Evolutionary conservation across 495 filamentous ascomycete species (phyloP).

Genomic region (Neurospora sp.): DNA sequence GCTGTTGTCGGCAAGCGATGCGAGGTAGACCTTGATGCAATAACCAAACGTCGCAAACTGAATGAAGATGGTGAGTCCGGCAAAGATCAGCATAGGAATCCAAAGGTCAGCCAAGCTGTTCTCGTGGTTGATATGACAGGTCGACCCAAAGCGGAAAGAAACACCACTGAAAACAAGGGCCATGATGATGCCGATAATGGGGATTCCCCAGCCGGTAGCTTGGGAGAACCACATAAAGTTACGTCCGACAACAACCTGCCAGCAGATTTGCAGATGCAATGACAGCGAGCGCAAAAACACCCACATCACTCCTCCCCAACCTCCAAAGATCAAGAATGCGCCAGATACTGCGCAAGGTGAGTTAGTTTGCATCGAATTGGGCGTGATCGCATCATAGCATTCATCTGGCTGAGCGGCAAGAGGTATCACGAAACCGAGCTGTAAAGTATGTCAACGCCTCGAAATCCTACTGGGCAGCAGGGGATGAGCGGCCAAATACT

Average conservation of each 20-base stretch:
- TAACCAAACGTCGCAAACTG: conserved; percentile 81
- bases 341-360: conserved; percentile 81
- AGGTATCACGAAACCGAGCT: conserved; percentile 84
- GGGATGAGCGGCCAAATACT: not conserved
- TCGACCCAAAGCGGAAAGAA: conserved; percentile 82
- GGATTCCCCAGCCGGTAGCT: conserved; percentile 71
- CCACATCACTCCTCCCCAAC: conserved; percentile 76
- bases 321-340: conserved; percentile 72
- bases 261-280: conserved; percentile 94
- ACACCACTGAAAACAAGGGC: conserved; percentile 81
- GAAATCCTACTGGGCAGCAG: conserved; percentile 14
- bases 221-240: conserved; percentile 88
- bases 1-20: conserved; percentile 64
- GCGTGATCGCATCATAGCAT: conserved; percentile 85
- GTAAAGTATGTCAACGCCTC: not conserved
- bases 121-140: conserved; percentile 86
- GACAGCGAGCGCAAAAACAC: conserved; percentile 84
- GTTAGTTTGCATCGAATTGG: conserved; percentile 80
- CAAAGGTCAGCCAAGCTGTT: conserved; percentile 77
- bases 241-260: conserved; percentile 80
- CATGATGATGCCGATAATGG: conserved; percentile 57
- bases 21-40: conserved; percentile 89
- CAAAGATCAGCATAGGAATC: conserved; percentile 76
- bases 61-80: conserved; percentile 67
- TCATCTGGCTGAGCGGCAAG: conserved; percentile 68